Conservation (phyloP, 371 early-diverging fungal species). For the Lichtheimia ramosa region DNA sequence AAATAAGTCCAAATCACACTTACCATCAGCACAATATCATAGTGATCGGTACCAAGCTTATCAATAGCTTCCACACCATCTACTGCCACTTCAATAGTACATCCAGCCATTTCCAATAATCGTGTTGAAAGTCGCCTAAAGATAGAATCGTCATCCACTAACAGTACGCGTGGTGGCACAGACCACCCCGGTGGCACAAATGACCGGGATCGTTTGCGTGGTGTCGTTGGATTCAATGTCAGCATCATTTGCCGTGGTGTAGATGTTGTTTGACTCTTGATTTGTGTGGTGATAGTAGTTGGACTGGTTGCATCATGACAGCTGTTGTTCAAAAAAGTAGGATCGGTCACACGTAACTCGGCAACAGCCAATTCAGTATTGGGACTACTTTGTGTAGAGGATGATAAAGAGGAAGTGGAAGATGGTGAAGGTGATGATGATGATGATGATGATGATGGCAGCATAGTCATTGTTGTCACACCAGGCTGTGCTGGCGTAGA, state of each 20-base stretch:
- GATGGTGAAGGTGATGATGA: no score
- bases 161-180: slow-evolving; percentile 66
- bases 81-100: slow-evolving; percentile 70
- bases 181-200: slow-evolving; percentile 46
- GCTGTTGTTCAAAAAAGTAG: neutral
- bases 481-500: no score
- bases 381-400: no score
- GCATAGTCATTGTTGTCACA: no score
- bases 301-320: neutral
- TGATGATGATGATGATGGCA: no score
- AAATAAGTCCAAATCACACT: neutral
- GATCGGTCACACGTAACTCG: no score
- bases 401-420: no score
- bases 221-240: neutral
- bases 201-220: slow-evolving; percentile 1
- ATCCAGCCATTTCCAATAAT: slow-evolving; percentile 70
- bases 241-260: neutral
- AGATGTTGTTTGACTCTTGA: neutral
- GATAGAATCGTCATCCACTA: slow-evolving; percentile 77
- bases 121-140: slow-evolving; percentile 62
- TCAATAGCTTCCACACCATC: slow-evolving; percentile 72
- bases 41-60: slow-evolving; percentile 44
- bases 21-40: slow-evolving; percentile 80
- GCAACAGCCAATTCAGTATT: no score
- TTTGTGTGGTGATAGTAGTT: neutral